Evolutionary conservation across 768 basidiomycete genomes (phyloP), one percentile per base, ranked within the genome.

Genomic region (Boletellus emodensis): DNA sequence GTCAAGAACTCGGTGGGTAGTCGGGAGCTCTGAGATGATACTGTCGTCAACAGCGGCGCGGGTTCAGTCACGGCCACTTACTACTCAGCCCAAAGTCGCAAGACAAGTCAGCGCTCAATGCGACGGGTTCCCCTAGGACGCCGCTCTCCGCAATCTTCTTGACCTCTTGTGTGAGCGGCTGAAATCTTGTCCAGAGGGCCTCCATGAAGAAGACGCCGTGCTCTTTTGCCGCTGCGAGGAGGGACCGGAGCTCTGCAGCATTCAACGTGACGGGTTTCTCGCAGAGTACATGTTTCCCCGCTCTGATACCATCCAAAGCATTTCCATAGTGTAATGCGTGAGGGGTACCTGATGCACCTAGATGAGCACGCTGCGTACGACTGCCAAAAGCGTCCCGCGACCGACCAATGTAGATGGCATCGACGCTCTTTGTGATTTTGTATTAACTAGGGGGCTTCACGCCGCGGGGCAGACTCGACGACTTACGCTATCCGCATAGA

Each of bases 131-230:
- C 7, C 88, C 89, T 18, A 91, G 72, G n/a, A 64, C 68, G 6
- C 84, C 85, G 48, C 75, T 74, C 44, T 86, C 81, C 1, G 79
- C 75, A 40, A 88, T 68, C 53, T 75, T 74, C 67, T 85, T 84
- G 46, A 90, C 71, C 52, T 86, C 87, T 15, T 73, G 61, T 10
- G 75, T 72, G 52, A 88, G 75, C 12, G 87, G 87, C 50, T 87
- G 84, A 73, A 90, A 90, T 33, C 87, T 77, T 33, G 90, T 91
- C 89, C 90, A 92, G 68, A 92, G 74, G 0, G 87, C 90, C 69
- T 94, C 93, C 91, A 94, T 94, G 60, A 94, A 81, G 74, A 94
- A 94, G 1, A 92, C 77, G 15, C 83, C 79, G 58, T 85, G 73
- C 63, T 89, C 80, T 65, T 86, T 87, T 2, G 93, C 90, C 17